Evolutionary conservation across 2,329 filamentous ascomycete genomes (phyloP), one percentile per base, ranked within the genome.

Genomic region (Metarhizium sp.): DNA sequence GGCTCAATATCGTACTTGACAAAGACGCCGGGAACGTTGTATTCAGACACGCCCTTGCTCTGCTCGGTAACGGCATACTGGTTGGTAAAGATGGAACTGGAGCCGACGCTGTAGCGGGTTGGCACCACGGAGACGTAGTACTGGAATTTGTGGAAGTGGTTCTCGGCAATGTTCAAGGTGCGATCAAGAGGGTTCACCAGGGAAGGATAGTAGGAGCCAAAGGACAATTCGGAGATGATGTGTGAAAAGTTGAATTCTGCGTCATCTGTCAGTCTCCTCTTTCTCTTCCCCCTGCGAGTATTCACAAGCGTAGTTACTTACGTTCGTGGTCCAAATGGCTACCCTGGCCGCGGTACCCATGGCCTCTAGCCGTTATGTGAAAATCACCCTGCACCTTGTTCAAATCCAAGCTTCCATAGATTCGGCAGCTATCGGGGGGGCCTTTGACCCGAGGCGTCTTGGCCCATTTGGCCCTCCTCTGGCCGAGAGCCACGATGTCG

Each of bases 1-100:
- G 94, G 94, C 77, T 99, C 94, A 63, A 99, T 96, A 69, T 97
- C 92, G 74, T 95, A 99, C 75, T 97, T 99, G 80, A 99, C 89
- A 69, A 97, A 99, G 59, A 99, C 84, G 36, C 94, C 94, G 0
- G 94, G 94, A 1, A 96, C 82, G 57, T 76, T 59, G 62, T 78
- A 84, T 64, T 95, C 87, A 54, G 78, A 75, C 46, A 95, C 80
- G 40, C 78, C 74, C 64, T 85, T 82, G 63, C 81, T 87, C 75
- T 97, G 92, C 67, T 92, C 90, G 0, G 92, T 97, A 0, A 96
- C 94, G 58, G 92, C 94, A 75, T 99, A 99, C 72, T 99, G 94
- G 77, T 99, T 99, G 16, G 94, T 97, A 71, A 87, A 83, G 67
- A 99, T 84, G 54, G 84, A 86, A 64, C 81, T 80, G 36, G 72